Conservation (phyloP, 495 filamentous ascomycete species). For the Cercophora sp. region DNA sequence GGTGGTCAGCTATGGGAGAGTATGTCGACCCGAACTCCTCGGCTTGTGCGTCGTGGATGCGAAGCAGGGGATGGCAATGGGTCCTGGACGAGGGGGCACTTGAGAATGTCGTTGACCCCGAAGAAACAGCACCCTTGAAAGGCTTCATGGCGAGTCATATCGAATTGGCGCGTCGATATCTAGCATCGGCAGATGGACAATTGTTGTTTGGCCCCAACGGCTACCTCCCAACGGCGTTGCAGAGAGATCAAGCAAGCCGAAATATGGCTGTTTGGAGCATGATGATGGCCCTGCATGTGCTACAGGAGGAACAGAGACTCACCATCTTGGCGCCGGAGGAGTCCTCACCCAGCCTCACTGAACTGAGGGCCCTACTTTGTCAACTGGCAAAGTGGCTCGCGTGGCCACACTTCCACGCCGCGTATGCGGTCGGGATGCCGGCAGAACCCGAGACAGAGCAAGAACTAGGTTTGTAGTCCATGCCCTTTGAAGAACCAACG, state of each 20-base stretch:
- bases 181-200: constrained; percentile 51
- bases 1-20: constrained; percentile 37
- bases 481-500: constrained; percentile 15
- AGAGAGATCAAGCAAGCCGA: constrained; percentile 50
- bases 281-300: constrained; percentile 74
- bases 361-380: constrained; percentile 66
- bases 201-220: constrained; percentile 49
- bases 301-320: constrained; percentile 86
- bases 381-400: constrained; percentile 83
- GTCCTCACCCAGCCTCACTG: constrained; percentile 45
- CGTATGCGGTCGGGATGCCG: constrained; percentile 69
- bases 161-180: constrained; percentile 49
- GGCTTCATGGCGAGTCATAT: constrained; percentile 44
- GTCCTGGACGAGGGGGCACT: constrained; percentile 52
- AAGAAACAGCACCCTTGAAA: constrained; percentile 20
- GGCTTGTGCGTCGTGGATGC: constrained; percentile 63
- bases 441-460: constrained; percentile 27
- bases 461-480: constrained; percentile 23
- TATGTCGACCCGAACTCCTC: constrained; percentile 43
- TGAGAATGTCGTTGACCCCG: constrained; percentile 5
- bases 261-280: constrained; percentile 61
- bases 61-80: constrained; percentile 69
- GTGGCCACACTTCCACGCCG: constrained; percentile 68
- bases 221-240: constrained; percentile 58
- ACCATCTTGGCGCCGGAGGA: constrained; percentile 58